A percentile compares a stretch with the other conserved stretches of the same genome.
These are phyloP conservation scores for Solanum okadae DNA, from an alignment of 257 asterid species.

Conservation along the genomic window DNA sequence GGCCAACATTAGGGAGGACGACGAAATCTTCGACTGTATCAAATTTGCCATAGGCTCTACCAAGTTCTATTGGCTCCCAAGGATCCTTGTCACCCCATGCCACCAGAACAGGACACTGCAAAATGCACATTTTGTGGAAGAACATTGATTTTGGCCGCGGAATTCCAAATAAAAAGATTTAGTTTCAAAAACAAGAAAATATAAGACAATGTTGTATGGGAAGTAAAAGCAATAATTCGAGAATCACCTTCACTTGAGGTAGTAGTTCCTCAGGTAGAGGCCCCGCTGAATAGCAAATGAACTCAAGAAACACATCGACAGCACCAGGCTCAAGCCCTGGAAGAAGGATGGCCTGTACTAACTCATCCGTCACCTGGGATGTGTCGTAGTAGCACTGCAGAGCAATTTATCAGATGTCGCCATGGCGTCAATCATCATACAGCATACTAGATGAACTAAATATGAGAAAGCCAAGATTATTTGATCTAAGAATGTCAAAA, in stretches of 20 bases:
- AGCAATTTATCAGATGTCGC: not conserved
- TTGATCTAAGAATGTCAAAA: not conserved
- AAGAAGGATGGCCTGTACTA: slow-evolving; percentile 69
- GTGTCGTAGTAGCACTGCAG: slow-evolving; percentile 83
- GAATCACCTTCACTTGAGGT: slow-evolving; percentile 73
- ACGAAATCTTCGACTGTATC: slow-evolving; percentile 73
- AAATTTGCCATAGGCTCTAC: slow-evolving; percentile 57
- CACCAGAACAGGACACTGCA: slow-evolving; percentile 85
- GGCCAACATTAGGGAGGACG: slow-evolving; percentile 83
- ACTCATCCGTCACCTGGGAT: slow-evolving; percentile 88
- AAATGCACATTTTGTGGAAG: not conserved
- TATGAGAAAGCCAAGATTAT: not conserved
- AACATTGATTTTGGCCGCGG: not conserved
- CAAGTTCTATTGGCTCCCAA: slow-evolving; percentile 93
- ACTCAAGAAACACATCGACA: slow-evolving; percentile 91
- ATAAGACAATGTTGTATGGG: not conserved
- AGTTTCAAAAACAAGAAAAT: not conserved
- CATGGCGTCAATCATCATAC: not conserved
- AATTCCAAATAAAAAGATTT: not conserved
- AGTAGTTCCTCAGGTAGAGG: slow-evolving; percentile 94
- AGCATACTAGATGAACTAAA: not conserved
- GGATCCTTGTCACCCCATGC: slow-evolving; percentile 99
- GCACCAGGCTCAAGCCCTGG: slow-evolving; percentile 96
- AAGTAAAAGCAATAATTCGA: not conserved
- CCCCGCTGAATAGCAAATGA: slow-evolving; percentile 91